Percentiles rank a stretch among this genome's conserved stretches.
These are phyloP conservation scores for Saturnispora sekii DNA, from an alignment of 805 yeast genomes.

Conservation along the genomic window DNA sequence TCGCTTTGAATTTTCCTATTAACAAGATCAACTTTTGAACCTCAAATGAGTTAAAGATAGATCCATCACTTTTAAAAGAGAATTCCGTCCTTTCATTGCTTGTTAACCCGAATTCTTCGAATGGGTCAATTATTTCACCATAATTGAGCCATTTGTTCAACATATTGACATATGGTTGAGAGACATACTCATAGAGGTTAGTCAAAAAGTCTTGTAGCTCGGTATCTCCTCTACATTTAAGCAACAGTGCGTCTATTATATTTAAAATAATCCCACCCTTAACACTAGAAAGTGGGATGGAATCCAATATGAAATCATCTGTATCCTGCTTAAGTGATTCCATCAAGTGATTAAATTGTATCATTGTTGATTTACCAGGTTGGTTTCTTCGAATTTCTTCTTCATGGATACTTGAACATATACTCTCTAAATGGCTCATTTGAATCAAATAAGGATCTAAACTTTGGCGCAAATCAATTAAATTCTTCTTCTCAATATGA, in stretches of 20 bases:
- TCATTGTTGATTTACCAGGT: conserved; percentile 21
- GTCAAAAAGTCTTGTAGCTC: conserved; percentile 43
- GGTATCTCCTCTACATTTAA: conserved; percentile 56
- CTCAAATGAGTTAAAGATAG: conserved; percentile 39
- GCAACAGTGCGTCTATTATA: conserved; percentile 49
- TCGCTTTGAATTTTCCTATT: conserved; percentile 80
- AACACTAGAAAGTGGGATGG: conserved; percentile 40
- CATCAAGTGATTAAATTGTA: conserved; percentile 26
- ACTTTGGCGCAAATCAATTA: conserved; percentile 15
- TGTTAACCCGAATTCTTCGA: conserved; percentile 72
- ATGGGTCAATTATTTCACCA: conserved; percentile 71
- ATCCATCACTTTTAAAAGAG: conserved; percentile 62
- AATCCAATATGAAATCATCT: conserved; percentile 39
- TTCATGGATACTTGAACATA: conserved; percentile 23
- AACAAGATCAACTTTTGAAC: conserved; percentile 56
- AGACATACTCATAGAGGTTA: conserved; percentile 45
- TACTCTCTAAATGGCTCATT: neutral
- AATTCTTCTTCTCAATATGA: conserved; percentile 29
- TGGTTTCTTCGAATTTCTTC: conserved; percentile 34
- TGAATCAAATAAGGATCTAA: neutral
- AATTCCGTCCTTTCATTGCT: conserved; percentile 66
- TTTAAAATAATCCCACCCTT: conserved; percentile 73
- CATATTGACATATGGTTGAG: conserved; percentile 55
- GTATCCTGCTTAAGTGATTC: conserved; percentile 30
- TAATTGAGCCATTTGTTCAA: conserved; percentile 69